phyloP scores from a whole-genome alignment of 805 yeast genomes.

The Wickerhamiella siamensis region DNA sequence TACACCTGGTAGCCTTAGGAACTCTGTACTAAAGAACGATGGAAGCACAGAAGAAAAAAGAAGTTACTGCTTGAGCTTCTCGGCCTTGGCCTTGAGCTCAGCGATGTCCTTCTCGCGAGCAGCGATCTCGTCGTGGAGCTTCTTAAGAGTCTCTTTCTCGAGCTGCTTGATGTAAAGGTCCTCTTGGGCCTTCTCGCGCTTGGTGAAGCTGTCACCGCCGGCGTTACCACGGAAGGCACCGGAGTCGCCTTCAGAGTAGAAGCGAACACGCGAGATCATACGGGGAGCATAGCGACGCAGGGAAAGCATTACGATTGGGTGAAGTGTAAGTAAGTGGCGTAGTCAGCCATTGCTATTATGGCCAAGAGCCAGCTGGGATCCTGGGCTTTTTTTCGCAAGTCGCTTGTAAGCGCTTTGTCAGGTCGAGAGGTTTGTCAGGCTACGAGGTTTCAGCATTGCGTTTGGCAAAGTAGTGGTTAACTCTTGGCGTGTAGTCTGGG shows the following conservation, averaged over 20 bases:
- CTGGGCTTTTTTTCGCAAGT: too few species aligned
- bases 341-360: neutral
- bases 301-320: conserved; percentile 9
- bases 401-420: too few species aligned
- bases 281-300: conserved; percentile 12
- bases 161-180: conserved; percentile 81
- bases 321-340: neutral
- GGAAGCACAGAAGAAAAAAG: too few species aligned
- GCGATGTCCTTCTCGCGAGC: conserved; percentile 21
- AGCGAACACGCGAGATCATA: conserved; percentile 10
- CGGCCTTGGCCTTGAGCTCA: conserved; percentile 19
- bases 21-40: too few species aligned
- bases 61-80: conserved; percentile 11
- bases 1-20: too few species aligned
- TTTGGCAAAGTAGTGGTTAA: too few species aligned
- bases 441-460: too few species aligned
- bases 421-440: too few species aligned
- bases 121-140: conserved; percentile 30
- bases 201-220: conserved; percentile 50
- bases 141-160: conserved; percentile 61
- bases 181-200: conserved; percentile 90
- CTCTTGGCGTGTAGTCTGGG: too few species aligned
- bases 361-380: neutral
- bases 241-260: conserved; percentile 23
- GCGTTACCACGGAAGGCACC: conserved; percentile 53